Base-by-base conservation (phyloP, 768 basidiomycete genomes). In the Amylocystis lapponica region DNA sequence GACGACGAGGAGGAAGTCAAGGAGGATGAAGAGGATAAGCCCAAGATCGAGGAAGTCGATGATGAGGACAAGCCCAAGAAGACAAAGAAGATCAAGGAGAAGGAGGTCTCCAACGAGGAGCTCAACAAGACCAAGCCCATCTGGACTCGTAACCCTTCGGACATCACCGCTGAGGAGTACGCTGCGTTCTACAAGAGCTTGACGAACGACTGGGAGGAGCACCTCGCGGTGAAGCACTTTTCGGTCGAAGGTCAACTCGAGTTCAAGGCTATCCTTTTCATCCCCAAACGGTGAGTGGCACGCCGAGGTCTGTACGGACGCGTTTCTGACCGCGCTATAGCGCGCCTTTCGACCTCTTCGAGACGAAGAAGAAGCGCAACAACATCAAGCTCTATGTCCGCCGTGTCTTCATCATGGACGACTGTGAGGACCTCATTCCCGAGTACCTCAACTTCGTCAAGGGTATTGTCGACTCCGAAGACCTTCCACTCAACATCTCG, bases 301-400 rank as follows among this genome's bases (percentile, higher is more conserved):
- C 41, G 4, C 30, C 25, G 0, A 11, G 17, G 11, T 7, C 22
- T 12, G 1, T 2, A 3, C 17, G 32, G 16, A 9, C n/a, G 9
- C 54, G 12, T 49, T 43, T 36, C 41, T 50, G 26, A 51, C 45
- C 26, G 9, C 17, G 33, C 3, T 23, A 21, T 41, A 93, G 93
- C 48, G 96, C 95, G 33, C 96, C 96, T 40, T 98, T 98, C 69
- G 96, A 99, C 62, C 86, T 99, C 65, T 99, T 99, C 72, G 96
- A 99, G 76, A 89, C 88, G 48, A 98, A 99, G 86, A 98, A 98
- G 88, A 98, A 98, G 82, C 90, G 95, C 60, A 97, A 97, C 81
- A 98, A 98, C 86, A 98, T 99, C 80, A 99, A 99, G 75, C 93
- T 99, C 65, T 99, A 98, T 65, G 96, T 99, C 57, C 91, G 96